These are phyloP conservation scores for Anthoceros angustus DNA, from an alignment of 225 moss, liverwort and hornwort genomes.

Conservation along the genomic window DNA sequence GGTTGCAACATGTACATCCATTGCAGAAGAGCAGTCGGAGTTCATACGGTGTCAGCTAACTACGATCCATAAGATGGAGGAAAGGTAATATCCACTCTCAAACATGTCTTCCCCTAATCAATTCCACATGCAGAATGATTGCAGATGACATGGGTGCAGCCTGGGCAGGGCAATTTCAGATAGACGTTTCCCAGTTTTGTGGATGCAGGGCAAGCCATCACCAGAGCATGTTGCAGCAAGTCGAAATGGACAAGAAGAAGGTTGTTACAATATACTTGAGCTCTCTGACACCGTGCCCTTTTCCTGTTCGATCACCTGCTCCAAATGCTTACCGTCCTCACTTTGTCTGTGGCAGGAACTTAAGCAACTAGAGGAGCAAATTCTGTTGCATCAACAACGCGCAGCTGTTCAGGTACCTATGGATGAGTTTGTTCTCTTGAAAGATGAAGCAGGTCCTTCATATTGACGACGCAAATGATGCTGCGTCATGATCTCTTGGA, in stretches of 20 bases:
- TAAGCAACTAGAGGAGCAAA: slow-evolving; percentile 24
- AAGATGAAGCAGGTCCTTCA: background rate
- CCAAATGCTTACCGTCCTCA: background rate
- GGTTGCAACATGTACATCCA: slow-evolving; percentile 17
- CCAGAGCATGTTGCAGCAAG: background rate
- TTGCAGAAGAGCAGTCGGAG: slow-evolving; percentile 18
- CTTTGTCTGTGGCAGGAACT: slow-evolving; percentile 10
- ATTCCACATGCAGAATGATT: too few relatives aligned
- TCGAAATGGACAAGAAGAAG: background rate
- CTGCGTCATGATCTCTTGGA: background rate
- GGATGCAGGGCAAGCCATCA: background rate
- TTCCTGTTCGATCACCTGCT: background rate
- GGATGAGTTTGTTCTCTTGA: background rate
- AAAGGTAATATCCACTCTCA: slow-evolving; percentile 8
- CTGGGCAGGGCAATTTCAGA: too few relatives aligned
- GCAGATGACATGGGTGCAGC: too few relatives aligned
- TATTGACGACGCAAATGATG: background rate
- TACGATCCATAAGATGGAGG: slow-evolving; percentile 15
- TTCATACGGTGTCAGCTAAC: slow-evolving; percentile 27
- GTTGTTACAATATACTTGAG: background rate
- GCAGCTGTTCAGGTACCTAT: slow-evolving; percentile 39
- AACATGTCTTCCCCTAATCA: background rate
- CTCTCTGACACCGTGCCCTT: background rate
- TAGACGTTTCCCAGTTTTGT: background rate
- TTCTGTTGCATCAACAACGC: slow-evolving; percentile 40